Base-by-base conservation (phyloP, 2,329 filamentous ascomycete species). In the Exophiala phaeomuriformis region DNA sequence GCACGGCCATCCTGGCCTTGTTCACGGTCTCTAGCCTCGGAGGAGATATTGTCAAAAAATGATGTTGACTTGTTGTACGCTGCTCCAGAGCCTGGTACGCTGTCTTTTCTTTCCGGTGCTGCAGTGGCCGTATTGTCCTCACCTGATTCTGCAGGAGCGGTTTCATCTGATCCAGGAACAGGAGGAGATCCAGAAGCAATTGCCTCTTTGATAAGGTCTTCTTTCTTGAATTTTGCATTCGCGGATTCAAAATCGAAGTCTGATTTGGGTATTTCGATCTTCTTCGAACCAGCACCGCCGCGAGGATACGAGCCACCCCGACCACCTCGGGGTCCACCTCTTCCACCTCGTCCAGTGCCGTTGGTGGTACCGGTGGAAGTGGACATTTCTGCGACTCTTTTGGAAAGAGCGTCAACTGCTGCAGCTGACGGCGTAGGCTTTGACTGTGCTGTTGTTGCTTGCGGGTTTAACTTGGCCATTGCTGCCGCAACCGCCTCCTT, bases 31-130 rank as follows among this genome's bases (percentile, higher is more conserved):
- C 87, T 94, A 58, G 88, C 80, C 68, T 98, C 93, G 61, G 88
- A 95, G 0, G 89, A 95, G 60, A 98, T 96, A 70, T 98, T 96
- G 72, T 98, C 93, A 67, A 98, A 98, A 77, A 98, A 98, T 1
- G 89, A 95, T 2, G 75, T 83, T 3, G 84, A 79, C 72, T 90
- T 95, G 75, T 96, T 91, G 73, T 98, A 98, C 0, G 82, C 79
- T 31, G 71, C 68, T 35, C 75, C 72, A 5, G 63, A 57, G 19
- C 69, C 65, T 31, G 57, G 31, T 4, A 61, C 10, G 36, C 57
- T 61, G 37, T 63, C 61, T 49, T 60, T 63, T 37, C 60, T 55
- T 29, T 51, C 44, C 5, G 70, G 65, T 4, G 75, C 76, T 8
- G 71, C 65, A 8, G 60, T 54, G 8, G 42, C 27, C 28, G 39